Percentiles rank a stretch among this genome's conserved stretches.
phyloP scores from a whole-genome alignment of 805 yeast species.

The Tetrapisispora phaffii region DNA sequence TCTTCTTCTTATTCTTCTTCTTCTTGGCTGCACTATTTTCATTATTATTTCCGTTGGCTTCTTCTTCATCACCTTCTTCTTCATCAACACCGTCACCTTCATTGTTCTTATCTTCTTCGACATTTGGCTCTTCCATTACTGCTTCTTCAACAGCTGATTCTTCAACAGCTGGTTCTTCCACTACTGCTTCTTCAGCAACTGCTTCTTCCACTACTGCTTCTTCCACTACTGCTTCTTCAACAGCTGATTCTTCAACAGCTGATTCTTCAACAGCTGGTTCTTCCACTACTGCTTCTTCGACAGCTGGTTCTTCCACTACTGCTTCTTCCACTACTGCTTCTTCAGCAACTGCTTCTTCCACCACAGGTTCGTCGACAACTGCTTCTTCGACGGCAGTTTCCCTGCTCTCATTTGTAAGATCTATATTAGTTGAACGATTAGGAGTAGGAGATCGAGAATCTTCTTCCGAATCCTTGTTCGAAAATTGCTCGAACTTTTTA shows the following conservation, averaged over 20 bases:
- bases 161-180: conserved; percentile 4
- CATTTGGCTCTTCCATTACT: conserved; percentile 6
- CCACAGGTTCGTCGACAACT: neutral
- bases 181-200: conserved; percentile 3
- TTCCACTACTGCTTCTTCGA: conserved; percentile 6
- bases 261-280: conserved; percentile 4
- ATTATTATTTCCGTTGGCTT: conserved; percentile 2
- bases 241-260: conserved; percentile 5
- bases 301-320: conserved; percentile 2
- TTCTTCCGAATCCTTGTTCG: conserved; percentile 9
- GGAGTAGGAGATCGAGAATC: neutral
- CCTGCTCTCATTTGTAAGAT: neutral
- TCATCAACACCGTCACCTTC: conserved; percentile 6
- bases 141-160: conserved; percentile 6
- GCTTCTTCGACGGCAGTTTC: too few species aligned
- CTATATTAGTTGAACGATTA: neutral
- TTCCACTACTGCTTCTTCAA: conserved; percentile 4
- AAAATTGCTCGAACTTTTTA: conserved; percentile 27
- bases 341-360: conserved; percentile 1
- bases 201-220: conserved; percentile 4
- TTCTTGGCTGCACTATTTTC: conserved; percentile 1
- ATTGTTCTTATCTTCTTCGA: conserved; percentile 4
- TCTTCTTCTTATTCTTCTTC: conserved; percentile 3
- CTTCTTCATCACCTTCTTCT: conserved; percentile 6
- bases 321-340: conserved; percentile 5